Evolutionary conservation across 208 protist genomes (phyloP).

Genomic region (Crithidia expoeki): DNA sequence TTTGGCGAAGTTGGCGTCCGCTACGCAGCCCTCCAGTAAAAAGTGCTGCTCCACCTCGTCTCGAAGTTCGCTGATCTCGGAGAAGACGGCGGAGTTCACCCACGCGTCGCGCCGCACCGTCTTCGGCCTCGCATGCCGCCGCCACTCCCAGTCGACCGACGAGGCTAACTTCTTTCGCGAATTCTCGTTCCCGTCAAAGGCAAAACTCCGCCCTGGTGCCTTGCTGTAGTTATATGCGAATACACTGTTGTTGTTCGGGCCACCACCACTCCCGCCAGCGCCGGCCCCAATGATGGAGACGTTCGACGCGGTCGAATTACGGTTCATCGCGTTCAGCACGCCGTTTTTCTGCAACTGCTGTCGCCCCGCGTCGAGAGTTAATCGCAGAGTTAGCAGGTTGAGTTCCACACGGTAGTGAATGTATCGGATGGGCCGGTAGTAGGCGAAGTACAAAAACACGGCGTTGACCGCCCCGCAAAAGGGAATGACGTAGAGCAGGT

Average conservation of each 20-base stretch:
- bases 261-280: too few species aligned
- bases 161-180: constrained; percentile 16
- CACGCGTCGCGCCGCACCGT: constrained; percentile 50
- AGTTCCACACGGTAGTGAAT: constrained; percentile 73
- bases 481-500: constrained; percentile 78
- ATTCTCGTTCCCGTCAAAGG: constrained; percentile 9
- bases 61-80: constrained; percentile 55
- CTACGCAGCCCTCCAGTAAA: constrained; percentile 35
- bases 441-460: constrained; percentile 71
- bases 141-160: constrained; percentile 31
- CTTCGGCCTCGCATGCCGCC: constrained; percentile 53
- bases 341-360: constrained; percentile 45
- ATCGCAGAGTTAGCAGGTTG: constrained; percentile 45
- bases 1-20: constrained; percentile 44
- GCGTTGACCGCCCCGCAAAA: constrained; percentile 42
- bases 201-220: not conserved
- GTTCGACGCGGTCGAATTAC: constrained; percentile 7
- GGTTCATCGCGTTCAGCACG: constrained; percentile 17
- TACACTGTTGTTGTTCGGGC: not conserved
- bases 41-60: constrained; percentile 47
- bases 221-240: not conserved
- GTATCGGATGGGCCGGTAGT: constrained; percentile 76
- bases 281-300: constrained; percentile 12
- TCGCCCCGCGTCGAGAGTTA: constrained; percentile 30
- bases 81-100: constrained; percentile 46